phyloP scores from a whole-genome alignment of 805 yeast genomes.

The Wickerhamomyces chambardii region DNA sequence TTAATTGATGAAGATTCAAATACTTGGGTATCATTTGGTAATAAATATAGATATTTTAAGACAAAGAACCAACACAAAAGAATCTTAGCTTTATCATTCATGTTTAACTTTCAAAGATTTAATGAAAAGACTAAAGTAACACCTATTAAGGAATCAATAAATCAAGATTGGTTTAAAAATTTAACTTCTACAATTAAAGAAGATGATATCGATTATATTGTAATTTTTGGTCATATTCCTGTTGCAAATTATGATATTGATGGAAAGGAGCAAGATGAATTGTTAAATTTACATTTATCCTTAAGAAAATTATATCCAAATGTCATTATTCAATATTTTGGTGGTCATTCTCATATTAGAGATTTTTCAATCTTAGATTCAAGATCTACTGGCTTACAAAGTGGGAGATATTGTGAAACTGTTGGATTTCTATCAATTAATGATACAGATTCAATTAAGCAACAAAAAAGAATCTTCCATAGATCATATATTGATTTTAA shows the following conservation, averaged over 20 bases:
- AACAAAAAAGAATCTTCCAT: slow-evolving; percentile 24
- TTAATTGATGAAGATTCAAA: slow-evolving; percentile 27
- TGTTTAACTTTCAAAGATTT: slow-evolving; percentile 64
- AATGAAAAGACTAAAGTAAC: slow-evolving; percentile 58
- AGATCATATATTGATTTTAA: slow-evolving; percentile 84
- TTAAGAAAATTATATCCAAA: slow-evolving; percentile 54
- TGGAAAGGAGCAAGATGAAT: slow-evolving; percentile 22
- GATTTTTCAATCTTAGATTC: slow-evolving; percentile 69
- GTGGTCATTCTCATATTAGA: slow-evolving; percentile 91
- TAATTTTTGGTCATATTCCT: slow-evolving; percentile 79
- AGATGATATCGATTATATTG: slow-evolving; percentile 47
- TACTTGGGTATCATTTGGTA: slow-evolving; percentile 55
- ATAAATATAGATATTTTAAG: slow-evolving; percentile 51
- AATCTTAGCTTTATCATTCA: slow-evolving; percentile 65
- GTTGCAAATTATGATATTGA: slow-evolving; percentile 26
- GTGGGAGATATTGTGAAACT: slow-evolving; percentile 91
- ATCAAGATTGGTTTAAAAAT: slow-evolving; percentile 58
- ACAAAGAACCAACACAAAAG: slow-evolving; percentile 45
- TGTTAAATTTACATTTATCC: slow-evolving; percentile 24
- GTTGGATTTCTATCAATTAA: slow-evolving; percentile 76
- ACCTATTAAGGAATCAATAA: slow-evolving; percentile 43
- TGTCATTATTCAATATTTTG: slow-evolving; percentile 72
- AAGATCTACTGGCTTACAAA: slow-evolving; percentile 70
- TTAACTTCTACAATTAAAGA: slow-evolving; percentile 24
- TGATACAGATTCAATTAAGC: no score